Percentiles rank a stretch among this genome's conserved stretches.
Conservation (phyloP, 345 rosid genomes). For the Nephelium lappaceum region DNA sequence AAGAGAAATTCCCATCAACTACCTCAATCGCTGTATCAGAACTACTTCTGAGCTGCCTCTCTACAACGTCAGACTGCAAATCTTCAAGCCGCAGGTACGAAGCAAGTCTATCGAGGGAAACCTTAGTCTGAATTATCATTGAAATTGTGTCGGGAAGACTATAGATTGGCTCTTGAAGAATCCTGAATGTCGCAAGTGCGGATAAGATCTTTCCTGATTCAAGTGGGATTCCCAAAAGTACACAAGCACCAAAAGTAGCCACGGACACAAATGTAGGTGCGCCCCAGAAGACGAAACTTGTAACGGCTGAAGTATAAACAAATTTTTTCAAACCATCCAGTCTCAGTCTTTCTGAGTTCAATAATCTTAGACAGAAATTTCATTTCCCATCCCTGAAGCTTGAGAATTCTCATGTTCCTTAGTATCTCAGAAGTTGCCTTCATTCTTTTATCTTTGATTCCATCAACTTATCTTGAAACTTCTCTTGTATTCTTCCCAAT, state of each 20-base stretch:
- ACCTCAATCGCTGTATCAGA: conserved; percentile 44
- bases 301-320: conserved; percentile 35
- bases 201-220: conserved; percentile 63
- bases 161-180: conserved; percentile 50
- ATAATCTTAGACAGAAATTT: conserved; percentile 50
- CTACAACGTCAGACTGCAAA: conserved; percentile 40
- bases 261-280: conserved; percentile 62
- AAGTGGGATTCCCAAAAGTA: conserved; percentile 47
- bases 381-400: conserved; percentile 83
- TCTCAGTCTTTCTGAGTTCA: conserved; percentile 42
- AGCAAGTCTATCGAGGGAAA: conserved; percentile 62
- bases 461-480: conserved; percentile 57
- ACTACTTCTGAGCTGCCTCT: conserved; percentile 26
- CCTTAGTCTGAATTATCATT: conserved; percentile 57
- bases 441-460: conserved; percentile 56
- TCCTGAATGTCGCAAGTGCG: conserved; percentile 63
- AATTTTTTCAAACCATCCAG: conserved; percentile 55
- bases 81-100: conserved; percentile 63
- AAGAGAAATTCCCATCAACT: conserved; percentile 50
- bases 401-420: conserved; percentile 72
- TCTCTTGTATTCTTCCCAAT: conserved; percentile 49
- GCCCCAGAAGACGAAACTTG: conserved; percentile 44
- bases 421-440: conserved; percentile 67
- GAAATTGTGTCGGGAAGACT: conserved; percentile 58
- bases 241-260: conserved; percentile 53